These are phyloP conservation scores for Fusarium denticulatum DNA, from an alignment of 2,329 filamentous ascomycete genomes.

Conservation along the genomic window DNA sequence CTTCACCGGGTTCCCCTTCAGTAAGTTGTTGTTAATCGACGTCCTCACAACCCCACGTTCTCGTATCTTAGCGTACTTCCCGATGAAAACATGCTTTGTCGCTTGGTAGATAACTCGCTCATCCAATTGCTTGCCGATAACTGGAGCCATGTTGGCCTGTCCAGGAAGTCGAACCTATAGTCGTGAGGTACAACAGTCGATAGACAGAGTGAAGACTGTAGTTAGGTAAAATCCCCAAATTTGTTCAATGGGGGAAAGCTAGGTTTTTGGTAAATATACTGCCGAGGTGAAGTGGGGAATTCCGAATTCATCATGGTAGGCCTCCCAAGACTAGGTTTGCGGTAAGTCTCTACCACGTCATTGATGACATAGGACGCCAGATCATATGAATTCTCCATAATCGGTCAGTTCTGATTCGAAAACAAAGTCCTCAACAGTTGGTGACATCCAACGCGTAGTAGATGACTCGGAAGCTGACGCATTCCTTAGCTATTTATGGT, in stretches of 20 bases:
- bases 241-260: fast-evolving
- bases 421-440: not conserved
- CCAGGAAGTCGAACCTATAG: fast-evolving
- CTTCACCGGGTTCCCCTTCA: not conserved
- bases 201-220: fast-evolving
- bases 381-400: too few species aligned
- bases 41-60: fast-evolving
- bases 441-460: not conserved
- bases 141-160: fast-evolving
- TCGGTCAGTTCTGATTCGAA: too few species aligned
- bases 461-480: not conserved
- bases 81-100: not conserved
- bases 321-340: not conserved
- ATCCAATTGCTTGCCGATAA: fast-evolving
- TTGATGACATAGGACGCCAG: too few species aligned
- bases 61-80: not conserved
- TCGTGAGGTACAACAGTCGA: fast-evolving
- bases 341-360: too few species aligned
- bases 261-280: fast-evolving
- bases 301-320: fast-evolving
- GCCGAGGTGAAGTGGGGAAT: not conserved
- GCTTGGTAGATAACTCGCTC: not conserved
- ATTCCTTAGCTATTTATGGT: not conserved
- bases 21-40: not conserved
- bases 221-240: fast-evolving